These are phyloP conservation scores for Acephala macrosclerotiorum DNA, from an alignment of 2,329 filamentous ascomycete species.

Conservation along the genomic window DNA sequence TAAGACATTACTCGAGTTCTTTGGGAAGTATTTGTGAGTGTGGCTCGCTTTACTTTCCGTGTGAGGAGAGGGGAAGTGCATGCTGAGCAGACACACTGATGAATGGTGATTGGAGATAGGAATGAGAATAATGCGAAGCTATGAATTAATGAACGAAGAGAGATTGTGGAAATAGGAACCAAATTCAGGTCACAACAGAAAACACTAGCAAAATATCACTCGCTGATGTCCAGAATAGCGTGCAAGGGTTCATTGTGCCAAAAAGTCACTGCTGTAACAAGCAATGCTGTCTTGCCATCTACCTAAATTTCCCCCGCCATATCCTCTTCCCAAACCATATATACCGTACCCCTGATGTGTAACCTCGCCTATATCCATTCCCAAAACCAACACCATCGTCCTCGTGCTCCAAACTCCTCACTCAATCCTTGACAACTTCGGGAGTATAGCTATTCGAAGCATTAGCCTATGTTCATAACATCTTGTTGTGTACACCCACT, in stretches of 20 bases:
- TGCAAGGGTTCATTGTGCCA: not conserved
- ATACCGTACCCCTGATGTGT: not conserved
- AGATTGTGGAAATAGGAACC: not conserved
- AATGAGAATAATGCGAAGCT: slow-evolving; percentile 15
- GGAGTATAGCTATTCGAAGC: not conserved
- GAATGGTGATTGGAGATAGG: slow-evolving; percentile 10
- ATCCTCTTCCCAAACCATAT: not conserved
- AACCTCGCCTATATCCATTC: not conserved
- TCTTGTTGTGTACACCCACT: slow-evolving; percentile 20
- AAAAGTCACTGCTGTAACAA: not conserved
- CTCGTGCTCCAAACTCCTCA: not conserved
- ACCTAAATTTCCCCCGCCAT: not conserved
- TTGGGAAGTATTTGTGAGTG: slow-evolving; percentile 49
- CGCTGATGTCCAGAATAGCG: not conserved
- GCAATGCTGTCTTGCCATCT: not conserved
- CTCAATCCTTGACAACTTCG: slow-evolving; percentile 2
- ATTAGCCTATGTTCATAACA: not conserved
- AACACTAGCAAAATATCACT: not conserved
- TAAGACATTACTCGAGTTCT: slow-evolving; percentile 52
- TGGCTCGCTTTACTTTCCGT: not conserved
- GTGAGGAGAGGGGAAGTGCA: not conserved
- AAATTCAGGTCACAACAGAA: not conserved
- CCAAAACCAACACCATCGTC: not conserved
- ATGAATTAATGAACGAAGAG: not conserved
- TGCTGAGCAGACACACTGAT: slow-evolving; percentile 14